Conservation (phyloP, 2,329 filamentous ascomycete species). For the Cladosporium sp. region DNA sequence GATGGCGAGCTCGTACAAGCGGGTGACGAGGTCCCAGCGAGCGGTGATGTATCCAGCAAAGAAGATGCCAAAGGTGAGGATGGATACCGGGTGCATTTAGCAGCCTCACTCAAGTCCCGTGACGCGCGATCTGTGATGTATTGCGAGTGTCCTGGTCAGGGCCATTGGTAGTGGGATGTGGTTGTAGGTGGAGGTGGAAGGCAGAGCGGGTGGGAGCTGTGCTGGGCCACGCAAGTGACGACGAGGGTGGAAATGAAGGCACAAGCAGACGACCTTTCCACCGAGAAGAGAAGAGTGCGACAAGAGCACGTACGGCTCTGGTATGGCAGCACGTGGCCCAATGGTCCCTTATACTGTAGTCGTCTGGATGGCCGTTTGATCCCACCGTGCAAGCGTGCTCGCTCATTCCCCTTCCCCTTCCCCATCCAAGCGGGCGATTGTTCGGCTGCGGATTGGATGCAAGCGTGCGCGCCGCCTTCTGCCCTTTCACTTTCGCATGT, state of each 20-base stretch:
- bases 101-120: conserved; percentile 14
- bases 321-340: not conserved
- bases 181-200: not conserved
- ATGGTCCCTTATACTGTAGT: not conserved
- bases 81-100: conserved; percentile 92
- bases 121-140: conserved; percentile 6
- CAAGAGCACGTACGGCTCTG: not conserved
- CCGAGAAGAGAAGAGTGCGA: not conserved
- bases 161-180: conserved; percentile 6
- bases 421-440: not conserved
- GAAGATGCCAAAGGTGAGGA: conserved; percentile 95
- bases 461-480: not conserved
- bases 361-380: not conserved
- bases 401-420: not conserved
- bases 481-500: not conserved
- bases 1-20: conserved; percentile 92
- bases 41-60: conserved; percentile 99
- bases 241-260: not conserved
- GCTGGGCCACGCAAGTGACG: not conserved
- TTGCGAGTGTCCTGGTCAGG: not conserved
- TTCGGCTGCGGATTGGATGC: not conserved
- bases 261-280: not conserved
- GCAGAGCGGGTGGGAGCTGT: not conserved
- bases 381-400: too few relatives aligned
- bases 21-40: conserved; percentile 96